These are phyloP conservation scores for Allantophomopsis lycopodina DNA, from an alignment of 2,329 filamentous ascomycete species.

Conservation along the genomic window DNA sequence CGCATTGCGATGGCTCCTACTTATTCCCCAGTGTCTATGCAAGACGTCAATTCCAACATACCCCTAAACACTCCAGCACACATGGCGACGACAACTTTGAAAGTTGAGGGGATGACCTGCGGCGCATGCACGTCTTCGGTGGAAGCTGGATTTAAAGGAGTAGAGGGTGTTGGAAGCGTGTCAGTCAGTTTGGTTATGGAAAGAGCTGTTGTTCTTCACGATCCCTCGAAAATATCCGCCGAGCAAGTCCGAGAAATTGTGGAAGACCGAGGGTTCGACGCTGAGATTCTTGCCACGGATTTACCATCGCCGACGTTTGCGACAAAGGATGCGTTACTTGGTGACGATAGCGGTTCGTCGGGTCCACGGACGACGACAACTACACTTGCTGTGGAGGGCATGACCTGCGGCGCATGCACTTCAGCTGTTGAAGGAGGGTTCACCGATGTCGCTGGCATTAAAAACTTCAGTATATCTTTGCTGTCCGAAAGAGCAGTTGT, in stretches of 20 bases:
- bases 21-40: too few species aligned
- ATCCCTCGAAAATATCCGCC: conserved; percentile 59
- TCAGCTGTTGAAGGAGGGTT: conserved; percentile 75
- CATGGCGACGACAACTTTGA: conserved; percentile 83
- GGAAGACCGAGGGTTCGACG: conserved; percentile 86
- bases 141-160: conserved; percentile 74
- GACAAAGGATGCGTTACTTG: conserved; percentile 18
- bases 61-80: conserved; percentile 25
- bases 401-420: conserved; percentile 86
- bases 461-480: conserved; percentile 68
- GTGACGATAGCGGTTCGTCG: conserved; percentile 14
- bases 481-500: conserved; percentile 77
- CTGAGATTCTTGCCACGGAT: conserved; percentile 74
- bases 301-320: conserved; percentile 38
- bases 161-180: conserved; percentile 71
- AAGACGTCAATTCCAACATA: too few species aligned
- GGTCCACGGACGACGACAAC: conserved; percentile 40
- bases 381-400: conserved; percentile 68
- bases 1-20: too few species aligned
- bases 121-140: conserved; percentile 93
- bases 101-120: conserved; percentile 84
- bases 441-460: conserved; percentile 59
- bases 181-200: conserved; percentile 93
- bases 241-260: conserved; percentile 74
- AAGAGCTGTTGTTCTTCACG: conserved; percentile 85